Base-by-base conservation (phyloP, 2,329 filamentous ascomycete genomes). In the Tolypocladium inflatum region DNA sequence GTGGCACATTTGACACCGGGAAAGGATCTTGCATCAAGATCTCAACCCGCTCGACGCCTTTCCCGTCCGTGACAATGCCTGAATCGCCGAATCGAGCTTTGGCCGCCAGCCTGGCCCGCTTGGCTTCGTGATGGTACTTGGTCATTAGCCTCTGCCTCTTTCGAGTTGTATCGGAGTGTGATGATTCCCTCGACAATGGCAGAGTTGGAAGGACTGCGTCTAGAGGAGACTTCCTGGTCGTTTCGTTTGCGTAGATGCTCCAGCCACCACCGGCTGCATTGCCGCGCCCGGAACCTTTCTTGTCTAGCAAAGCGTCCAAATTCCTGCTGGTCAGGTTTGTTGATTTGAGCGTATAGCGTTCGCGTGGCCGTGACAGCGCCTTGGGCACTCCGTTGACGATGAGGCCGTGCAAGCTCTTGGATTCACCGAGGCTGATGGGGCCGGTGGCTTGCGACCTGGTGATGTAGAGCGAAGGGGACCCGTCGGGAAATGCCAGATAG, bases 401-500 rank as follows among this genome's bases (percentile, higher is more conserved):
- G 4, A 94, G 76, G 43, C 82, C 84, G 57, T 87, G 83, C 33
- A 94, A 74, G 63, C 84, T 88, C 55, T 82, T 82, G 5, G 80
- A 76, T 60, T 89, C 86, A 13, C 75, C 73, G 0, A 72, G 65
- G 3, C 73, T 69, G 13, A 75, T 71, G 0, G 76, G 65, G 2
- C 76, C 75, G 0, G 71, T 69, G 26, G 75, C 70, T 59, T 79
- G 76, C 7, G 79, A 75, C 59, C 78, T 83, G 55, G 81, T 82
- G 50, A 85, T 76, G 70, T 90, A 95, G 51, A 95, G 76, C 62
- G 86, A 86, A 0, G 90, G 89, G 13, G 89, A 87, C 39, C 86
- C 88, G 66, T 93, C 87, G 0, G 91, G 91, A 65, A 95, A 93
- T 2, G 89, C 88, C 60, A 95, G 78, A 66, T 90, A 94, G 43